Base-by-base conservation (phyloP, 179 eudicot genomes). In the Spinacia oleracea region DNA sequence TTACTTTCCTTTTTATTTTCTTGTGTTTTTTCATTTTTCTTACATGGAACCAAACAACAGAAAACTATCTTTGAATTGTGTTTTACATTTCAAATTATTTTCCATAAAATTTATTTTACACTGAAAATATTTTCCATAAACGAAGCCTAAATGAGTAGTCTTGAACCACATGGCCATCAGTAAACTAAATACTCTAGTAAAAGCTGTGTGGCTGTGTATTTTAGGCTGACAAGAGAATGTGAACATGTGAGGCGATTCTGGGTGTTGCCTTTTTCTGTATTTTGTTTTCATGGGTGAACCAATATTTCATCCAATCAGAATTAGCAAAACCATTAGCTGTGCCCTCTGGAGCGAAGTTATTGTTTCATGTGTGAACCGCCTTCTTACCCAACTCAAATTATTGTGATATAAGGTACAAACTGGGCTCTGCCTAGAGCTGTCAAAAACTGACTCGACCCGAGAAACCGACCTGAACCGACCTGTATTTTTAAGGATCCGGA, bases 201-300 rank as follows among this genome's bases (percentile, higher is more conserved):
- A 34, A 51, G 29, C 69, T 46, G 72, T 18, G 40, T 21, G 56
- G 55, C 58, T 63, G 62, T 73, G 27, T 21, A 8, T 60, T 71
- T 68, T 42, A 58, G 75, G 79, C 51, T 80, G 75, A 75, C 75
- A 80, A 74, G 34, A 59, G 73, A 81, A 48, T 70, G 73, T 76
- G 79, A 67, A 59, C 83, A 59, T 81, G 79, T 69, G 79, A 34
- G 16, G 11, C 62, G 68, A 80, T 4, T 67, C 74, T 67, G 50
- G 62, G 32, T 43, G 27, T 75, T 10, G 45, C 67, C 25, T 55
- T 10, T 53, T 43, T 63, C 31, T 62, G 56, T 31, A 43, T 14
- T 71, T 71, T 67, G 48, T 34, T 72, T 79, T 58, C 78, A 79
- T 53, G 48, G n/a, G 21, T 51, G 10, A 73, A 79, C 81, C 77